A percentile compares a stretch with the other conserved stretches of the same genome.
These are phyloP conservation scores for Puccinia hordei DNA, from an alignment of 1,284 basidiomycete species.

Conservation along the genomic window DNA sequence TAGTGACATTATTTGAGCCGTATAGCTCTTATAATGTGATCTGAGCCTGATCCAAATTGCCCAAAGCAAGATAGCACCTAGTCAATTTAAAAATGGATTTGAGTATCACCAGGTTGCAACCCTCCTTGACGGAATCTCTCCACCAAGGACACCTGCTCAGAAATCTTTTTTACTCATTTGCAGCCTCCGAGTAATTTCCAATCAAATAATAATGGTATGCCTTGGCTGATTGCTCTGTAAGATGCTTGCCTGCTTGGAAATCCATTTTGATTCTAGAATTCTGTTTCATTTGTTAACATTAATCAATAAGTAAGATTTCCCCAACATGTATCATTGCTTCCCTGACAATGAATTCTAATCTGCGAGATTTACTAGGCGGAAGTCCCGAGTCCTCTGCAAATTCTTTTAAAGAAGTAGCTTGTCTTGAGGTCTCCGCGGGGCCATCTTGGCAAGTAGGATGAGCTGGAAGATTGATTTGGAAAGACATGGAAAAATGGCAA, in stretches of 20 bases:
- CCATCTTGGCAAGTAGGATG: no score
- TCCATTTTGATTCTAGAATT: neutral
- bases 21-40: constrained; percentile 1
- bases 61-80: neutral
- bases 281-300: neutral
- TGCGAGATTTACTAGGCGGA: neutral
- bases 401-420: no score
- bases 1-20: neutral
- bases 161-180: neutral
- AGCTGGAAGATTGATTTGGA: no score
- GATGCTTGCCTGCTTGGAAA: neutral
- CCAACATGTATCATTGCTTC: neutral
- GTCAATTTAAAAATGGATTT: neutral
- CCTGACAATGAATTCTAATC: constrained; percentile 1
- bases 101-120: neutral
- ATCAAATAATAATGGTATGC: neutral
- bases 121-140: neutral
- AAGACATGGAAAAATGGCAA: no score
- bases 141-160: neutral
- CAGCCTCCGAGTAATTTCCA: neutral
- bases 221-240: neutral
- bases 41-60: neutral
- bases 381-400: no score
- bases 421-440: no score
- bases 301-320: neutral